These are phyloP conservation scores for Debaryomyces prosopidis DNA, from an alignment of 805 yeast genomes.

Conservation along the genomic window DNA sequence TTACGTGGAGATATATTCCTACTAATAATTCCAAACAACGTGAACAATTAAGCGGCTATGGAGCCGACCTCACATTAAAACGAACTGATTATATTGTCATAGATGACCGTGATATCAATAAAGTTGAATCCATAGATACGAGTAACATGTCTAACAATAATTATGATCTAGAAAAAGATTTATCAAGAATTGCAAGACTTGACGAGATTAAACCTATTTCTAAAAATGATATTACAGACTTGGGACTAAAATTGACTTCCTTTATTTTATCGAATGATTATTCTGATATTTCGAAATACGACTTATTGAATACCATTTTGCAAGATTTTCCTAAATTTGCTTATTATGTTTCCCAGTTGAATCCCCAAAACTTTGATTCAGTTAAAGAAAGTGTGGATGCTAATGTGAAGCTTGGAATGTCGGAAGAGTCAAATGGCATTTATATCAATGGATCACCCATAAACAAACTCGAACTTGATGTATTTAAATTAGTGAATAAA, in stretches of 20 bases:
- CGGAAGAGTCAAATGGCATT: slow-evolving; percentile 47
- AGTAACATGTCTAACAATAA: not conserved
- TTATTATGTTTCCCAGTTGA: slow-evolving; percentile 25
- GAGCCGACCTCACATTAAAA: slow-evolving; percentile 62
- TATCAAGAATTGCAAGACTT: slow-evolving; percentile 9
- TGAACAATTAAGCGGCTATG: slow-evolving; percentile 58
- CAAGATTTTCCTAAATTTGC: slow-evolving; percentile 59
- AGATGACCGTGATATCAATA: slow-evolving; percentile 51
- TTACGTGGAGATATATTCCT: slow-evolving; percentile 74
- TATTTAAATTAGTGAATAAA: slow-evolving; percentile 44
- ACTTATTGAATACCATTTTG: slow-evolving; percentile 38
- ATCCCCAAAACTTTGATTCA: slow-evolving; percentile 13
- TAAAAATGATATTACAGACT: slow-evolving; percentile 28
- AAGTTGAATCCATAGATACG: not conserved
- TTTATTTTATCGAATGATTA: slow-evolving; percentile 27
- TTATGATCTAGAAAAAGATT: slow-evolving; percentile 13
- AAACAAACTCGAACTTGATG: slow-evolving; percentile 43
- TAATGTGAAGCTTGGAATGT: slow-evolving; percentile 39
- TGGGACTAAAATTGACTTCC: slow-evolving; percentile 45
- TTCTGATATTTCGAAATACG: slow-evolving; percentile 22
- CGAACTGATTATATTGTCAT: slow-evolving; percentile 66
- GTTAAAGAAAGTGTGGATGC: slow-evolving; percentile 23
- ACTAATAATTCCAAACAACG: slow-evolving; percentile 9
- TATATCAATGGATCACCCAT: slow-evolving; percentile 71
- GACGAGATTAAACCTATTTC: not conserved